Evolutionary conservation across 2,329 filamentous ascomycete species (phyloP).

Genomic region (Metarhizium sp.): DNA sequence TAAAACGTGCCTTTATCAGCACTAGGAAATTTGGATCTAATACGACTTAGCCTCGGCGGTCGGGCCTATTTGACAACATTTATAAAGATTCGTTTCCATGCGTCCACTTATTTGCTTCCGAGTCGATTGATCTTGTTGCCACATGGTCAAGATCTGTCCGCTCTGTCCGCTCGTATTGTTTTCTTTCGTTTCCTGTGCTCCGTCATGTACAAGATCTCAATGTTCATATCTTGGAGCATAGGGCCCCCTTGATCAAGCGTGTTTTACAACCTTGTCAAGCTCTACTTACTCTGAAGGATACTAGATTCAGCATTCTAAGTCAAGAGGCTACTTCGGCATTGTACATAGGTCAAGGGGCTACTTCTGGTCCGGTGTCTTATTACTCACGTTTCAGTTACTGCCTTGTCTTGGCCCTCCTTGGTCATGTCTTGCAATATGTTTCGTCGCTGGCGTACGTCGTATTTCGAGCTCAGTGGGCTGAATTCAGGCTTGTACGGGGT

Average conservation of each 20-base stretch:
- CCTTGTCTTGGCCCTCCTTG: not conserved
- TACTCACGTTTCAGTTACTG: not conserved
- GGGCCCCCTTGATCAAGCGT: not conserved
- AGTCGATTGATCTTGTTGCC: not conserved
- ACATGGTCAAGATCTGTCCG: not conserved
- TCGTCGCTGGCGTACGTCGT: not conserved
- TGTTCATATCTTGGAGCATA: not conserved
- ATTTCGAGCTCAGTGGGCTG: no score
- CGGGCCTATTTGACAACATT: constrained; percentile 10
- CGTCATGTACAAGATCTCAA: not conserved
- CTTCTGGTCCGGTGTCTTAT: not conserved
- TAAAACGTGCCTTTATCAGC: constrained; percentile 22
- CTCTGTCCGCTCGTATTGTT: not conserved
- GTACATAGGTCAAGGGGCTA: not conserved
- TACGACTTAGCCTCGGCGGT: constrained; percentile 13
- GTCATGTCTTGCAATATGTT: not conserved
- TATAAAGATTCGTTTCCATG: constrained; percentile 14
- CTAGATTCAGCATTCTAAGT: not conserved
- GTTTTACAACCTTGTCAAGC: not conserved
- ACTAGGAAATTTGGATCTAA: constrained; percentile 17
- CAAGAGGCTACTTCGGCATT: not conserved
- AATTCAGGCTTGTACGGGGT: no score
- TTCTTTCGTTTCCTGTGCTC: not conserved
- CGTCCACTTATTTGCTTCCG: not conserved
- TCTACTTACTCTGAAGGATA: not conserved